Conservation (phyloP, 352 stramenopile genomes). For the Globisporangium lucens region DNA sequence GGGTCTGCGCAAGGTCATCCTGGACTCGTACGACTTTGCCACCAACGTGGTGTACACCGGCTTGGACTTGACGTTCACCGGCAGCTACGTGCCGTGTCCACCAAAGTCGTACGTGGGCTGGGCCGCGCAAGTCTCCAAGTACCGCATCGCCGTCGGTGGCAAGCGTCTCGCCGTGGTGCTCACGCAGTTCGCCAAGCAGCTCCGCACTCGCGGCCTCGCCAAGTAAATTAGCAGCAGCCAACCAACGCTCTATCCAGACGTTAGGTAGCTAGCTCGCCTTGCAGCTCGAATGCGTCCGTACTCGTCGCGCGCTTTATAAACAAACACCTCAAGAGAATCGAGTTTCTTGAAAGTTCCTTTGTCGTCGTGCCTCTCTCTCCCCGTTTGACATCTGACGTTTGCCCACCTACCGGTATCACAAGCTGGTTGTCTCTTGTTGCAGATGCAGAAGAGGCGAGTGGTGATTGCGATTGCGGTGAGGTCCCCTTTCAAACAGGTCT, state of each 20-base stretch:
- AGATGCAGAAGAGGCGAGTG: not conserved
- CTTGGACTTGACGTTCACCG: conserved; percentile 29
- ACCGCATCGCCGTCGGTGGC: conserved; percentile 44
- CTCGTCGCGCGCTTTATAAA: not conserved
- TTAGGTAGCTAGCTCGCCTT: not conserved
- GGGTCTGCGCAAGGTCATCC: conserved; percentile 26
- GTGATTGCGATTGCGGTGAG: not conserved
- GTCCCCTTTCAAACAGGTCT: not conserved
- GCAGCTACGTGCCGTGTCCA: conserved; percentile 19
- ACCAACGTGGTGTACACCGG: conserved; percentile 33
- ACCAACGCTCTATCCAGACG: not conserved
- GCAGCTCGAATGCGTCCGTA: not conserved
- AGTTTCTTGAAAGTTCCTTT: not conserved
- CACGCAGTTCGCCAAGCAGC: conserved; percentile 48
- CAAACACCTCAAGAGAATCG: not conserved
- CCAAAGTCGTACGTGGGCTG: conserved; percentile 31
- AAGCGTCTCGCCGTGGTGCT: conserved; percentile 52
- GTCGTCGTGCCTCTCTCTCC: not conserved
- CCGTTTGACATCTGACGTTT: not conserved
- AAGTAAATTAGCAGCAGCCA: conserved; percentile 9
- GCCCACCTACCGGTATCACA: not conserved
- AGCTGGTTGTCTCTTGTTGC: not conserved
- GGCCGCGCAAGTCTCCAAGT: conserved; percentile 35
- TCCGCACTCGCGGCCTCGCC: conserved; percentile 35
- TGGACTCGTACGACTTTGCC: conserved; percentile 49